Evolutionary conservation across 352 stramenopile species (phyloP), one percentile per base, ranked within the genome.

Genomic region (Phytophthora tubulina): DNA sequence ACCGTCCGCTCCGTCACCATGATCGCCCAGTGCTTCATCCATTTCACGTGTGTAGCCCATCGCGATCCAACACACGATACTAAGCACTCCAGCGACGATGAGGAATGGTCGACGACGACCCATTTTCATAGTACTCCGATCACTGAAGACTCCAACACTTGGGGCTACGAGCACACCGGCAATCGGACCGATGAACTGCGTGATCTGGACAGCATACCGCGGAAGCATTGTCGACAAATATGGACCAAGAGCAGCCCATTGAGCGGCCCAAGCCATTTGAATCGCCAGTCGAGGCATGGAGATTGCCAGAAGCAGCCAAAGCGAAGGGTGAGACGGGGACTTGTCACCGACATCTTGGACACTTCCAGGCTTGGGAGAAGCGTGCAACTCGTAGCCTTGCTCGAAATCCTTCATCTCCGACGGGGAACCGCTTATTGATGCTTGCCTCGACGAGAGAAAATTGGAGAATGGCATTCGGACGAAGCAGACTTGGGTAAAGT

Each of bases 21-120:
- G 61, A 38, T 89, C 83, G 4, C 81, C 80, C 6, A 82, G 38
- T 4, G 75, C 78, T 54, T 85, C 73, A 21, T 80, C 80, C 36
- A 86, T 84, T 55, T 85, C 68, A 14, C 78, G 70, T 2, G 81
- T 86, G 73, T 84, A 86, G 48, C 79, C 80, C 83, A 91, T 88
- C 14, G 79, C 54, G 17, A 76, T 80, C 81, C 75, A 89, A 62
- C 81, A 91, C 2, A 85, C 36, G 11, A 75, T 72, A 44, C 70
- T 87, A 10, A 77, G 48, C 10, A 84, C 30, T 1, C 63, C 72
- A 32, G 73, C 77, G 15, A 69, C 55, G n/a, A 85, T 62, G 9
- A 89, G 64, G 31, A 82, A 85, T 0, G 80, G 80, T 8, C 72
- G 65, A 45, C 80, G 80, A 14, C 75, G 68, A 77, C 73, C 54